These are phyloP conservation scores for Helichrysum umbraculigerum DNA, from an alignment of 129 eudicot genomes.

Conservation along the genomic window DNA sequence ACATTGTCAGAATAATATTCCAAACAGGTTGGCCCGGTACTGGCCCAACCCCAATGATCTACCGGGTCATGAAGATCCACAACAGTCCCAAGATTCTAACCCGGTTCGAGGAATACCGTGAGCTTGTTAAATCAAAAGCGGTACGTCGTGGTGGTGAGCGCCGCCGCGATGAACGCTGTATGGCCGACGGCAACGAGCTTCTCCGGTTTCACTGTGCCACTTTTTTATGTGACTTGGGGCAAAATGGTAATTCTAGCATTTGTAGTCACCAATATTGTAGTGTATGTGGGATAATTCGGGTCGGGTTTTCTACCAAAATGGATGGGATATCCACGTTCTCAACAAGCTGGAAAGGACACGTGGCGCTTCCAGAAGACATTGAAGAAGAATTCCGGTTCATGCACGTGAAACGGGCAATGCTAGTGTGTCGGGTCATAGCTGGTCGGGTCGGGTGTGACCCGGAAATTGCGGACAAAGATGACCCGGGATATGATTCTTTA, in stretches of 20 bases:
- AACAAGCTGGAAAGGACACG: slow-evolving; percentile 83
- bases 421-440: slow-evolving; percentile 83
- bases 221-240: slow-evolving; percentile 69
- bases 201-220: slow-evolving; percentile 83
- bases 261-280: slow-evolving; percentile 78
- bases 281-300: slow-evolving; percentile 72
- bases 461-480: slow-evolving; percentile 55
- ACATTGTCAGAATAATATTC: slow-evolving; percentile 71
- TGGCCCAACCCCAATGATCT: slow-evolving; percentile 41
- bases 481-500: slow-evolving; percentile 79
- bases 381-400: slow-evolving; percentile 84
- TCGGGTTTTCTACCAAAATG: slow-evolving; percentile 79
- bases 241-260: slow-evolving; percentile 65
- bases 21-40: slow-evolving; percentile 67
- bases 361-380: slow-evolving; percentile 71
- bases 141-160: slow-evolving; percentile 37
- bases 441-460: slow-evolving; percentile 90
- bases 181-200: slow-evolving; percentile 90
- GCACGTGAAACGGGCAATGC: slow-evolving; percentile 84
- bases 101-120: slow-evolving; percentile 80
- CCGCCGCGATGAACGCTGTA: slow-evolving; percentile 58
- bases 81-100: slow-evolving; percentile 52
- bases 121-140: slow-evolving; percentile 60
- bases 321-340: slow-evolving; percentile 81
- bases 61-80: slow-evolving; percentile 81